Conservation (phyloP, 345 rosid genomes). For the Corchorus capsularis region DNA sequence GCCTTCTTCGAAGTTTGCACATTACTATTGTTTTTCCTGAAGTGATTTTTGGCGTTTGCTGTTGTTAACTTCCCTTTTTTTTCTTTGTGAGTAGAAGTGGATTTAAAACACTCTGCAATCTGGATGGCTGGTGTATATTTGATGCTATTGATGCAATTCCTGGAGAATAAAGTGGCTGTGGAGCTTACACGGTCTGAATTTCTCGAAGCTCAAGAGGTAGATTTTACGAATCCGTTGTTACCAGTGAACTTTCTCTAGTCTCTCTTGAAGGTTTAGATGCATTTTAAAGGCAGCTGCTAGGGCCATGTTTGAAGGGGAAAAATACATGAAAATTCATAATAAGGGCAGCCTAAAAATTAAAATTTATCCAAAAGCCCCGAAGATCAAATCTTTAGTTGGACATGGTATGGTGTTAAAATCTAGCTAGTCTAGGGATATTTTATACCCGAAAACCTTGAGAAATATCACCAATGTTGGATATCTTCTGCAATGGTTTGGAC, state of each 20-base stretch:
- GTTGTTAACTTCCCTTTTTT: constrained; percentile 12
- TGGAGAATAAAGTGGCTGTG: constrained; percentile 93
- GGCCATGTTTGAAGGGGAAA: not conserved
- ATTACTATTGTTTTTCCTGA: not conserved
- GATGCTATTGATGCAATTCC: constrained; percentile 92
- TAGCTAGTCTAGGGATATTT: too few relatives aligned
- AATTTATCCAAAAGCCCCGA: too few relatives aligned
- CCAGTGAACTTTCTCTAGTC: not conserved
- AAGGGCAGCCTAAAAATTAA: too few relatives aligned
- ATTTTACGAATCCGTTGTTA: constrained; percentile 16
- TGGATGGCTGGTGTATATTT: constrained; percentile 97
- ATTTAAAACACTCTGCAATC: constrained; percentile 85
- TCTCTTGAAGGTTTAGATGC: not conserved
- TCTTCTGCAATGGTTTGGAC: too few relatives aligned
- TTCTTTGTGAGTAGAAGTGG: constrained; percentile 63
- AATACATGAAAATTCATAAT: too few relatives aligned
- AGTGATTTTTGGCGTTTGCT: constrained; percentile 5
- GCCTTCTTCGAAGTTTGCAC: constrained; percentile 22
- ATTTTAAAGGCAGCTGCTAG: not conserved
- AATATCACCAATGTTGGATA: too few relatives aligned
- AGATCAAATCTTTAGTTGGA: too few relatives aligned
- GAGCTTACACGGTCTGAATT: constrained; percentile 97
- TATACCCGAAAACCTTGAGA: too few relatives aligned
- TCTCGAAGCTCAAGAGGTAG: constrained; percentile 89
- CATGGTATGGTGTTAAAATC: too few relatives aligned